Base-by-base conservation (phyloP, 179 eudicot species). In the Silene coronaria region DNA sequence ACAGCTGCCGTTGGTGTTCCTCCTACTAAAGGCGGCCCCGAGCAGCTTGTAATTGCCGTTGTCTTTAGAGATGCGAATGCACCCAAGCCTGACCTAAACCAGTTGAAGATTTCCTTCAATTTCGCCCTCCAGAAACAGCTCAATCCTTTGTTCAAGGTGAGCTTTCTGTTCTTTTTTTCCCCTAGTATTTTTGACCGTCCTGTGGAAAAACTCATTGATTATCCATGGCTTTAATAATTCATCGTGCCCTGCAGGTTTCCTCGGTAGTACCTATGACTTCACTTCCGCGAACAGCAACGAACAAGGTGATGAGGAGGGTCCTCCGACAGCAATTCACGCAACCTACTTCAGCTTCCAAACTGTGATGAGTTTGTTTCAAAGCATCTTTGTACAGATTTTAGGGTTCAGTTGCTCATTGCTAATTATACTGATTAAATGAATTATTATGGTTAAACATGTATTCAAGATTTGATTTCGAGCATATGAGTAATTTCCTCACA, bases 271-370 rank as follows among this genome's bases (percentile, higher is more conserved):
- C 81, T 11, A 66, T 88, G 55, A 73, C 91, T 6, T 84, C 91
- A 34, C 97, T 95, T 77, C 99, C 99, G 6, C 86, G 99, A 81
- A 95, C 99, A 38, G 99, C 99, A 3, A 87, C 92, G 55, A 95
- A 92, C 81, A 95, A 95, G 84, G 97, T 95, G 21, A 92, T 95
- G 99, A 86, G 99, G 81, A 86, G 97, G 86, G 91, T 95, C 68
- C 81, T 95, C 77, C 76, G 99, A 59, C 89, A 95, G 77, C 91
- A 91, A 77, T 76, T 92, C 16, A 77, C 88, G 67, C 86, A 86
- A 65, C 27, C 74, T 57, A n/a, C 63, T 45, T 7, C 73, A 1
- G 61, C 11, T 66, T 66, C 81, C 2, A 82, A 78, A 69, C 63
- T 82, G 46, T 81, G 74, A 82, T 27, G 45, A 6, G 30, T 23